A percentile compares a stretch with the other conserved stretches of the same genome.
Conservation (phyloP, 345 rosid species). For the Eucalyptus shirleyi region DNA sequence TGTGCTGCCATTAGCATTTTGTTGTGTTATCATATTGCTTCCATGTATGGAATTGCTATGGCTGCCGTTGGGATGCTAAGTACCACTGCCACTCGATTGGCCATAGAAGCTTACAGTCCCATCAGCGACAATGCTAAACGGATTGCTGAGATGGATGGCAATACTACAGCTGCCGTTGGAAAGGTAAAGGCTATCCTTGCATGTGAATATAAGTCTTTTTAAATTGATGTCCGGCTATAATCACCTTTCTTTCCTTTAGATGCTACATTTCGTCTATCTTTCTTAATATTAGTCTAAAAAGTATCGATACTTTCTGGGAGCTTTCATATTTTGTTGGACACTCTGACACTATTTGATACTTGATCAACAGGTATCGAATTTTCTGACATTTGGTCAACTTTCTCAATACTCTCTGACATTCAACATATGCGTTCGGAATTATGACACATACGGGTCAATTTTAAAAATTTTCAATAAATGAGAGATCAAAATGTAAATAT, state of each 20-base stretch:
- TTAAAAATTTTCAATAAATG: too few species aligned
- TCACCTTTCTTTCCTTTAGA: background rate
- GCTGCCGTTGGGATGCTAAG: slow-evolving; percentile 34
- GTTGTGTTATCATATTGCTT: slow-evolving; percentile 19
- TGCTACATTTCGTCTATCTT: background rate
- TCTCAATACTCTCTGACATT: too few species aligned
- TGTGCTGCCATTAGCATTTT: slow-evolving; percentile 16
- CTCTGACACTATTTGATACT: too few species aligned
- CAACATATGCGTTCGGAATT: too few species aligned
- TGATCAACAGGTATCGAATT: too few species aligned
- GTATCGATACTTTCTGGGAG: too few species aligned
- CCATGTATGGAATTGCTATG: slow-evolving; percentile 26
- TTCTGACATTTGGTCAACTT: too few species aligned
- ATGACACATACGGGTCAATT: rapidly evolving
- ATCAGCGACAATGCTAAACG: slow-evolving; percentile 33
- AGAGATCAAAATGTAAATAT: too few species aligned
- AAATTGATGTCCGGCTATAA: background rate
- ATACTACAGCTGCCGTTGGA: slow-evolving; percentile 20
- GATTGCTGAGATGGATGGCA: slow-evolving; percentile 20
- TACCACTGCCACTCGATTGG: slow-evolving; percentile 28
- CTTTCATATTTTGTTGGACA: too few species aligned
- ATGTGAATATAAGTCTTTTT: background rate
- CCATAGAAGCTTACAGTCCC: slow-evolving; percentile 28
- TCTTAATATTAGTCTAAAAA: background rate
- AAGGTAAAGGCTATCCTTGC: background rate